These are phyloP conservation scores for Podospora sp. DNA, from an alignment of 495 filamentous ascomycete genomes.

Conservation along the genomic window DNA sequence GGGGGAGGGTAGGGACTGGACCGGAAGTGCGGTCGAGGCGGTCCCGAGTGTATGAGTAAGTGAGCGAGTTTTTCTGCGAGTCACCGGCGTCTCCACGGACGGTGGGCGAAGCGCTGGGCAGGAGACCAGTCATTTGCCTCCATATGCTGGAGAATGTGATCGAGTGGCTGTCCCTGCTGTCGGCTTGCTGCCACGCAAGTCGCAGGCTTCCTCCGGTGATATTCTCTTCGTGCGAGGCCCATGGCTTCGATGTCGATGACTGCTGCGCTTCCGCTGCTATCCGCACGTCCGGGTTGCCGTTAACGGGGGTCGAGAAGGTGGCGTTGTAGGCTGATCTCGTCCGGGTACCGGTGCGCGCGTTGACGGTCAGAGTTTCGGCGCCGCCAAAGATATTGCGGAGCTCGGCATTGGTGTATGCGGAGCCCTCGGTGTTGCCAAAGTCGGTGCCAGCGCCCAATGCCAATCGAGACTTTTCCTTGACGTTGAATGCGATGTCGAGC, in stretches of 20 bases:
- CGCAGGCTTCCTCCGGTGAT: slow-evolving; percentile 79
- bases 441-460: slow-evolving; percentile 90
- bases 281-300: slow-evolving; percentile 76
- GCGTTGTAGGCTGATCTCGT: slow-evolving; percentile 88
- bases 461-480: slow-evolving; percentile 76
- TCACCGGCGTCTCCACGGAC: slow-evolving; percentile 87
- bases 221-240: slow-evolving; percentile 90
- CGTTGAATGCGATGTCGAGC: slow-evolving; percentile 74
- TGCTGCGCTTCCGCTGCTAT: slow-evolving; percentile 75
- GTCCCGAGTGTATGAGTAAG: slow-evolving; percentile 79
- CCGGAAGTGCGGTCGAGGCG: slow-evolving; percentile 63
- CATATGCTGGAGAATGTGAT: slow-evolving; percentile 78
- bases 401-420: slow-evolving; percentile 80
- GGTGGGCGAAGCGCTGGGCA: slow-evolving; percentile 71
- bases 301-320: slow-evolving; percentile 75
- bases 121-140: slow-evolving; percentile 83
- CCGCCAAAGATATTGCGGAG: slow-evolving; percentile 94
- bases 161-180: slow-evolving; percentile 67
- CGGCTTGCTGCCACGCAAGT: slow-evolving; percentile 64
- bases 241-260: slow-evolving; percentile 80
- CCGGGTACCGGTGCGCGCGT: slow-evolving; percentile 83
- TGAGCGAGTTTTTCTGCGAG: slow-evolving; percentile 81
- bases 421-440: slow-evolving; percentile 86
- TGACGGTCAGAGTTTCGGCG: slow-evolving; percentile 79
- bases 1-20: slow-evolving; percentile 74